Percentiles rank a stretch among this genome's conserved stretches.
phyloP scores from a whole-genome alignment of 352 stramenopile genomes.

The Phytopythium aichiense region DNA sequence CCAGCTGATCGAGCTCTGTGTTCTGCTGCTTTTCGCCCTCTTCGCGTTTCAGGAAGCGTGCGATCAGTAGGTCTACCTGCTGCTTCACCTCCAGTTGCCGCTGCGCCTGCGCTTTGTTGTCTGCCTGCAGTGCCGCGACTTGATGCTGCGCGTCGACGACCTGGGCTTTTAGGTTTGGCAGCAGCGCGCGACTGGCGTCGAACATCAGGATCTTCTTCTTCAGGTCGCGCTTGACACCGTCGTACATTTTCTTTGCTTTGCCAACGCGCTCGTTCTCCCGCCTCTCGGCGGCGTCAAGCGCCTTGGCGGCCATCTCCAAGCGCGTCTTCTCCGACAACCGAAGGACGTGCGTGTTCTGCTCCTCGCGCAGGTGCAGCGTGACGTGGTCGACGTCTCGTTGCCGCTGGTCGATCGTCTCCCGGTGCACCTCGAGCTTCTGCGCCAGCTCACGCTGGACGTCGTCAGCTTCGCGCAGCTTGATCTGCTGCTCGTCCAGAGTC shows the following conservation, averaged over 20 bases:
- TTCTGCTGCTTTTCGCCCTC: slow-evolving; percentile 72
- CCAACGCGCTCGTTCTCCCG: slow-evolving; percentile 63
- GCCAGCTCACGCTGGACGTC: slow-evolving; percentile 73
- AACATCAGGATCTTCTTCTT: slow-evolving; percentile 85
- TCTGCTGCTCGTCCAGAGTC: slow-evolving; percentile 31
- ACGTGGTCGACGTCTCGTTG: slow-evolving; percentile 90
- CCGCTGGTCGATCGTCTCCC: slow-evolving; percentile 88
- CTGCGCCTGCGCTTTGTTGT: slow-evolving; percentile 71
- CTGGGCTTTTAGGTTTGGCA: slow-evolving; percentile 79
- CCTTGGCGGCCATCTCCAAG: slow-evolving; percentile 59
- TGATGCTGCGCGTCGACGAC: slow-evolving; percentile 81
- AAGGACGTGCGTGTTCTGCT: slow-evolving; percentile 79
- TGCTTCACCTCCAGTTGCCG: slow-evolving; percentile 83
- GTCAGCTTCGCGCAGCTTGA: slow-evolving; percentile 69
- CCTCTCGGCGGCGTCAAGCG: slow-evolving; percentile 39
- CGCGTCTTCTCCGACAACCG: slow-evolving; percentile 66
- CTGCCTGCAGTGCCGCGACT: slow-evolving; percentile 36
- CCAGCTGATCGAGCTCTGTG: slow-evolving; percentile 55
- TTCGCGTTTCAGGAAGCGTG: slow-evolving; percentile 85
- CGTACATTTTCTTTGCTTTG: slow-evolving; percentile 76
- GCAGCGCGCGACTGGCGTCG: slow-evolving; percentile 64
- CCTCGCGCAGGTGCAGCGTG: slow-evolving; percentile 78
- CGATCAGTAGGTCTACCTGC: slow-evolving; percentile 90
- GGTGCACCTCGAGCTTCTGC: slow-evolving; percentile 88
- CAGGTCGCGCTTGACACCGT: slow-evolving; percentile 79